Evolutionary conservation across 2,329 filamentous ascomycete genomes (phyloP), one percentile per base, ranked within the genome.

Genomic region (Xylaria sp.): DNA sequence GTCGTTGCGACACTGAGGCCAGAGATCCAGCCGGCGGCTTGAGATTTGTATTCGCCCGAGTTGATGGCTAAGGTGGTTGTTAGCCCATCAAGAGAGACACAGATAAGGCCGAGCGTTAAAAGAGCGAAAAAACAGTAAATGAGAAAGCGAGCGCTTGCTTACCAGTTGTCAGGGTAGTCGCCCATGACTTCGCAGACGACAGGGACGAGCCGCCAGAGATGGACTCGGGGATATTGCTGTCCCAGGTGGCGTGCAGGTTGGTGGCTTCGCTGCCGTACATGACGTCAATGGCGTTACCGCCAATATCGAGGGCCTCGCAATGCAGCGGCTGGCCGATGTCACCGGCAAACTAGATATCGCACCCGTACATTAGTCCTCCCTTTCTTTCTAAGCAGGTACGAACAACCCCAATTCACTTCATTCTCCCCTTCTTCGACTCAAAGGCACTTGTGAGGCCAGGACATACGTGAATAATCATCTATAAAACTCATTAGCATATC

Each of bases 211-310:
- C 81, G 63, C 81, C 81, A 0, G 79, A 75, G 39, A 81, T 76
- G 60, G 78, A 78, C 73, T 88, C 82, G 11, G 86, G 84, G 69
- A 90, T 89, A 58, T 83, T 79, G 5, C 84, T 87, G 75, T 90
- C 89, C 89, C 88, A 90, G 59, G 86, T 82, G 4, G 85, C 76
- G 76, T 90, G 89, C 5, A 91, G 81, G 75, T 91, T 90, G 32
- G 85, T 86, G 45, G 75, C 73, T 27, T 82, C 79, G 14, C 83
- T 82, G 61, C 83, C 78, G 75, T 87, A 90, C 1, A 78, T 79
- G 5, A 90, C 88, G 0, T 78, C 71, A 70, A 90, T 86, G n/a
- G 76, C 77, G 74, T 89, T 90, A 2, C 87, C 88, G 47, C 88
- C 88, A 0, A 82, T 74, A 36, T 84, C 81, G 61, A 85, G 80